phyloP scores from a whole-genome alignment of 441 rosid species.

The Pelargonium australe region DNA sequence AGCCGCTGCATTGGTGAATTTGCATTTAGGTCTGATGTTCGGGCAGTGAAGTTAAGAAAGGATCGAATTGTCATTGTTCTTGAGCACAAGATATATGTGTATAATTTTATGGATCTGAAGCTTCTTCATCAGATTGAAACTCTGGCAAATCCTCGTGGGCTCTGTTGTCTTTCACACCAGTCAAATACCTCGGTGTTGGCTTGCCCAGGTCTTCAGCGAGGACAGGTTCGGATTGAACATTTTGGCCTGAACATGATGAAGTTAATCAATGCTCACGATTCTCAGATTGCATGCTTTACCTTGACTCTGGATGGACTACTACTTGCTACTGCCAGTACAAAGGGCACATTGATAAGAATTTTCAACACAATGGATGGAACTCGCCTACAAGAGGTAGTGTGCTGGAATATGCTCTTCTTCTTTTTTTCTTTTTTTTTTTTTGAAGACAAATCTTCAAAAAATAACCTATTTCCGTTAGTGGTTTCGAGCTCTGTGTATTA shows the following conservation, averaged over 20 bases:
- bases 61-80: constrained; percentile 82
- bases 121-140: constrained; percentile 91
- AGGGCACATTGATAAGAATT: constrained; percentile 83
- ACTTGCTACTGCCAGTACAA: constrained; percentile 86
- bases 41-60: constrained; percentile 66
- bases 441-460: background rate
- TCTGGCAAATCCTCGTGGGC: constrained; percentile 69
- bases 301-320: constrained; percentile 90
- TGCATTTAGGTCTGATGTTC: constrained; percentile 71
- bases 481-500: background rate
- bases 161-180: constrained; percentile 84
- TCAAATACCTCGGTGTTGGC: constrained; percentile 78
- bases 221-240: constrained; percentile 76
- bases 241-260: constrained; percentile 76
- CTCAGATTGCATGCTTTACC: constrained; percentile 70
- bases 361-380: constrained; percentile 97
- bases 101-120: constrained; percentile 64
- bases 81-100: constrained; percentile 81
- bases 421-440: background rate
- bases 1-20: constrained; percentile 79
- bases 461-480: background rate
- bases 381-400: constrained; percentile 71
- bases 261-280: constrained; percentile 71
- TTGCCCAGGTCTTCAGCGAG: constrained; percentile 76
- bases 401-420: background rate